A percentile compares a stretch with the other conserved stretches of the same genome.
These are phyloP conservation scores for Nakazawaea ishiwadae DNA, from an alignment of 805 yeast species.

Conservation along the genomic window DNA sequence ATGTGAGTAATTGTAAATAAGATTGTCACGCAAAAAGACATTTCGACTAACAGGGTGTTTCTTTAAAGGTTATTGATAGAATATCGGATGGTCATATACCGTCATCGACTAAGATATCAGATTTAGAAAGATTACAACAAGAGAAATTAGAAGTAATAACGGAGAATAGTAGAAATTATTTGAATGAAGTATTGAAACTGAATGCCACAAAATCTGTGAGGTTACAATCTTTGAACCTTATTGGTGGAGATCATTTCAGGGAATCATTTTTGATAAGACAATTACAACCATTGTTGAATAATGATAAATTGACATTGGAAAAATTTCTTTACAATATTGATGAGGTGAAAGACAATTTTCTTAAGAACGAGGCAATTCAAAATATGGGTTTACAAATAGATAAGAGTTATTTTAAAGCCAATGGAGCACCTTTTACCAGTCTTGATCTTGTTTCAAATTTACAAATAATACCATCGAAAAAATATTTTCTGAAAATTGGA, in stretches of 20 bases:
- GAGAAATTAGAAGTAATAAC: conserved; percentile 18
- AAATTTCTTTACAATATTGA: conserved; percentile 38
- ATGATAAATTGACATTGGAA: conserved; percentile 34
- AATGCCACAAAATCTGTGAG: conserved; percentile 37
- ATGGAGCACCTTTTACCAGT: conserved; percentile 18
- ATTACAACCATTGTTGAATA: conserved; percentile 37
- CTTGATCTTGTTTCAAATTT: conserved; percentile 24
- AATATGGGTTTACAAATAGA: conserved; percentile 33
- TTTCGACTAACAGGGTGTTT: too few species aligned
- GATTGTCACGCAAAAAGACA: background rate
- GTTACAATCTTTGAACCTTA: conserved; percentile 39
- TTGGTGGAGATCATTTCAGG: conserved; percentile 44
- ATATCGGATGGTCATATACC: conserved; percentile 9
- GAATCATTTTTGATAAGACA: conserved; percentile 41
- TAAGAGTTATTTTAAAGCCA: conserved; percentile 15
- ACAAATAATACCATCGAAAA: conserved; percentile 52
- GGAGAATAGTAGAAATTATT: conserved; percentile 21
- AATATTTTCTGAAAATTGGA: conserved; percentile 83
- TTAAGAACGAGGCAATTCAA: conserved; percentile 37
- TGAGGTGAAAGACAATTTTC: conserved; percentile 35
- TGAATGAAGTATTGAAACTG: conserved; percentile 23
- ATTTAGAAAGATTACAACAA: conserved; percentile 6
- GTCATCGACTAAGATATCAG: background rate
- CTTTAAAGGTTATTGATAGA: conserved; percentile 11
- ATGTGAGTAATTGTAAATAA: background rate